Evolutionary conservation across 306 rosid species (phyloP), one percentile per base, ranked within the genome.

Genomic region (Crotalaria pallida): DNA sequence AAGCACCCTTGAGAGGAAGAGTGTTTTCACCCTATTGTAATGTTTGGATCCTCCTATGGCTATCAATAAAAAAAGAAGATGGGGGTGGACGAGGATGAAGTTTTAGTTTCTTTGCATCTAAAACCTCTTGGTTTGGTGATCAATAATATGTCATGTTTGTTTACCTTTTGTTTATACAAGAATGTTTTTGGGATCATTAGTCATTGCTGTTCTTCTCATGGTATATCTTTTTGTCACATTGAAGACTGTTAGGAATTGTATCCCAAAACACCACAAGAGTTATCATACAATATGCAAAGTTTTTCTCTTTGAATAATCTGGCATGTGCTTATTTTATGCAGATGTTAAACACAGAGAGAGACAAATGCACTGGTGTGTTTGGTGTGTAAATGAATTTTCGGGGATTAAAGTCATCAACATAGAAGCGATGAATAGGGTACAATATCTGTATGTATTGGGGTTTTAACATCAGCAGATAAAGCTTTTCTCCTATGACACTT

Each of bases 361-460:
- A 44, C 33, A 21, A 78, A 74, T 22, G 67, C 17, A 7, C 33
- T 10, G 11, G 15, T 33, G 63, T 64, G 53, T 49, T 33, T 58
- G n/a, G n/a, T n/a, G 8, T 58, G 65, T 22, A 9, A n/a, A 45
- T 49, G 24, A 31, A 3, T 34, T 70, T 53, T 10, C 4, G 29
- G 72, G 65, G 58, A 43, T 64, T 60, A 22, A 22, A 60, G 43
- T 48, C 34, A 27, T 22, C 72, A 59, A 51, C 52, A 19, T 60
- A 59, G 18, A 69, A 33, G 7, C 48, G 12, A 17, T 23, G 29
- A 52, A 69, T 64, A 17, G 22, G 73, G 70, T 56, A 36, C 71
- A 36, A 77, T 52, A 41, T 69, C 58, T 48, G 77, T 49, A 57
- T 82, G 29, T 49, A 62, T 33, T 23, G 47, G 72, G n/a, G 23